phyloP scores from a whole-genome alignment of 495 filamentous ascomycete genomes.

The Neurospora sp. region DNA sequence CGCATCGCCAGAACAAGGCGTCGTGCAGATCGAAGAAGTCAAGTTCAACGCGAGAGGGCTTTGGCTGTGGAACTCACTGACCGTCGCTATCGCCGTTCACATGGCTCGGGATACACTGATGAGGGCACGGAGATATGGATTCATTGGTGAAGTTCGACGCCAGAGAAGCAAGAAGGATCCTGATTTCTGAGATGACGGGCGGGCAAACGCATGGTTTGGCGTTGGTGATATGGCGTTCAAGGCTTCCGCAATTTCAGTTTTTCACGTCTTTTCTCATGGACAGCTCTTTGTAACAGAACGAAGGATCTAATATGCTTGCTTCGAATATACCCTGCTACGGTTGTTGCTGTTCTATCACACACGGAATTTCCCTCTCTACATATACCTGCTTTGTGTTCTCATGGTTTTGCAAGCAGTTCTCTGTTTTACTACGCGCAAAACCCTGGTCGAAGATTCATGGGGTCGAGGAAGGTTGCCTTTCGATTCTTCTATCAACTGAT shows the following conservation, averaged over 20 bases:
- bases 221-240: not conserved
- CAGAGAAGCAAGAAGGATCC: slow-evolving; percentile 8
- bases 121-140: slow-evolving; percentile 2
- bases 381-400: not conserved
- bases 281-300: not conserved
- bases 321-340: not conserved
- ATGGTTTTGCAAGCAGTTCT: not conserved
- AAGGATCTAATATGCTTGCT: not conserved
- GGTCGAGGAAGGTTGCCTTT: not conserved
- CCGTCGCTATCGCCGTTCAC: slow-evolving; percentile 21
- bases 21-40: slow-evolving; percentile 15
- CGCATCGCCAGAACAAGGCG: slow-evolving; percentile 1
- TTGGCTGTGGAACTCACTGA: slow-evolving; percentile 26
- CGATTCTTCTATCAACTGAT: not conserved
- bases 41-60: slow-evolving; percentile 14
- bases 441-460: not conserved
- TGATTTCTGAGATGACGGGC: slow-evolving; percentile 8
- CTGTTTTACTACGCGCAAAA: not conserved
- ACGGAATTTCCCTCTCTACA: not conserved
- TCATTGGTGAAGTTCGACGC: not conserved
- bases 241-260: not conserved
- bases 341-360: not conserved
- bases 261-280: not conserved
- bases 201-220: not conserved
- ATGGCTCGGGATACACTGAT: slow-evolving; percentile 12